Evolutionary conservation across 2,329 filamentous ascomycete genomes (phyloP).

Genomic region (Mycogone perniciosa): DNA sequence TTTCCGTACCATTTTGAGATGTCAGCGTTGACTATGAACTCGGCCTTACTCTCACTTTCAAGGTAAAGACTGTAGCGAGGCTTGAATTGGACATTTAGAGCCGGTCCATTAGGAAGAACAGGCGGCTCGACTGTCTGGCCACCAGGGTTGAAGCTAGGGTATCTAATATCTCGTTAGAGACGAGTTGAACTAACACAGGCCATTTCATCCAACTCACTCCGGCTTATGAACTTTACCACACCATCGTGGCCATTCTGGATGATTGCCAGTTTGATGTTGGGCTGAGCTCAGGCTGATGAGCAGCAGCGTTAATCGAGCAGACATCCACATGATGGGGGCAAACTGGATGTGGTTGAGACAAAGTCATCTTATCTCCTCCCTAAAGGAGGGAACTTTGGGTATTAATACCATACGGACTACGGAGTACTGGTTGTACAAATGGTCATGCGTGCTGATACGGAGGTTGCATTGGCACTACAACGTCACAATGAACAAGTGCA

Average conservation of each 20-base stretch:
- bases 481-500: no score
- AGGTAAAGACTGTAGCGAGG: constrained; percentile 43
- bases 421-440: no score
- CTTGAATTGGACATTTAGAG: constrained; percentile 38
- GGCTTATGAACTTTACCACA: constrained; percentile 42
- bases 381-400: no score
- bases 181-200: no score
- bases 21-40: constrained; percentile 38
- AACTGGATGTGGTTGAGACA: no score
- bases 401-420: no score
- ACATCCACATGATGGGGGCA: no score
- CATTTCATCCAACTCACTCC: constrained; percentile 23
- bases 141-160: constrained; percentile 39
- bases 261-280: constrained; percentile 27
- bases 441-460: no score
- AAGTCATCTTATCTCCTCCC: no score
- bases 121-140: constrained; percentile 35
- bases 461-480: no score
- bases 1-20: constrained; percentile 36
- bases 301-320: no score
- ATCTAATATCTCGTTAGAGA: constrained; percentile 17
- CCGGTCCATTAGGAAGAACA: constrained; percentile 23
- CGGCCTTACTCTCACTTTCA: constrained; percentile 32
- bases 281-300: no score
- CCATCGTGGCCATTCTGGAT: constrained; percentile 40